Evolutionary conservation across 1,284 basidiomycete genomes (phyloP), one percentile per base, ranked within the genome.

Genomic region (Waitea zeae): DNA sequence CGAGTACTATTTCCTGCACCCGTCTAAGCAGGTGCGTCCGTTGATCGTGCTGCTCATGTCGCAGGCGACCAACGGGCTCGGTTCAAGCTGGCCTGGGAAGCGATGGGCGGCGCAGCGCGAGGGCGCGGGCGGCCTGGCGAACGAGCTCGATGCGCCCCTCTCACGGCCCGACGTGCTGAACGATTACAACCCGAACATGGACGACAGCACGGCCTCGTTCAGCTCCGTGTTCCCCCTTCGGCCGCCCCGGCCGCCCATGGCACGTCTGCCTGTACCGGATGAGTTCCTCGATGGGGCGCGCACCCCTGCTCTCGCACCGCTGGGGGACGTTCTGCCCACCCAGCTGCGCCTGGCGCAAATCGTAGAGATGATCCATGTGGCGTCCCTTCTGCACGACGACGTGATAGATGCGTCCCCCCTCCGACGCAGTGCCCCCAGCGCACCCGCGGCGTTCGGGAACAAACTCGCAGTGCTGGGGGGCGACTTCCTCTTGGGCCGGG

Each of bases 331-430:
- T 15, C 69, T 97, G 5, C 88, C 93, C 5, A 84, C 88, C 0
- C 93, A 98, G 54, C 61, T 82, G 17, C 76, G 93, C 19, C 70
- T 99, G 17, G 93, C 93, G 2, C 88, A 93, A 50, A 95, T 99
- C 38, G 81, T 89, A 34, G 95, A 99, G 54, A 96, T 98, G 89
- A 89, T 99, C 41, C 92, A 98, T 52, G 88, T 96, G 42, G 93
- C 95, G 19, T 93, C 87, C 1, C 65, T 95, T 5, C 61, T 99
- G 12, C 95, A 98, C 52, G 90, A 99, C 67, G 86, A 89, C 47
- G 90, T 98, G 34, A 79, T 90, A 41, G 93, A 98, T 61, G 66
- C 66, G 39, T 87, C 92, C 0, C 62, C 74, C 12, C 67, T 90
- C 2, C 78, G 93, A 1, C 69, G 93, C 2, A 80, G 83, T 4